Conservation (phyloP, 352 stramenopile species). For the Elongisporangium anandrum region DNA sequence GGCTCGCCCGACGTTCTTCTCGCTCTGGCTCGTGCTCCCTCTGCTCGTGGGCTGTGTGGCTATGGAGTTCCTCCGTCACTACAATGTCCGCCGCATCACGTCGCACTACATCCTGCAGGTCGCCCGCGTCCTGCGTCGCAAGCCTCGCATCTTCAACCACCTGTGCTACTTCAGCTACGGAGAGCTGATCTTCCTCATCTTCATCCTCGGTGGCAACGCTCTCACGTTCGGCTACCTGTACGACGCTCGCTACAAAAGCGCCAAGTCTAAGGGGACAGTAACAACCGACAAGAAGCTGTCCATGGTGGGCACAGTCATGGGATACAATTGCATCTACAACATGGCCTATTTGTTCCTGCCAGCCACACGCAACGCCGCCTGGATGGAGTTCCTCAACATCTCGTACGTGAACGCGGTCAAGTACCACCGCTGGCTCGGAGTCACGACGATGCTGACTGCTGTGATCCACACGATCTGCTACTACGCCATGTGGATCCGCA, state of each 20-base stretch:
- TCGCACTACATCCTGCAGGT: conserved; percentile 22
- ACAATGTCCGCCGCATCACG: conserved; percentile 30
- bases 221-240: conserved; percentile 22
- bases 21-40: conserved; percentile 34
- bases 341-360: conserved; percentile 32
- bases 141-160: conserved; percentile 20
- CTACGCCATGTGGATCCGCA: conserved; percentile 22
- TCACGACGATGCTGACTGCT: conserved; percentile 13
- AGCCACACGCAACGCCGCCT: conserved; percentile 26
- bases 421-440: conserved; percentile 34
- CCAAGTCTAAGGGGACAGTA: background rate
- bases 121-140: conserved; percentile 34
- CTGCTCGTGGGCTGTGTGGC: conserved; percentile 31
- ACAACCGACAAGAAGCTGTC: conserved; percentile 4
- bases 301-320: conserved; percentile 4
- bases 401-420: conserved; percentile 33
- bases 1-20: conserved; percentile 47
- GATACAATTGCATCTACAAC: conserved; percentile 28
- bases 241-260: conserved; percentile 6
- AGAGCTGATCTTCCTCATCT: conserved; percentile 32
- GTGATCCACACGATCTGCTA: conserved; percentile 20
- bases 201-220: conserved; percentile 23
- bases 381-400: conserved; percentile 32
- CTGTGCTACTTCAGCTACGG: conserved; percentile 27
- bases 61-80: conserved; percentile 30